Base-by-base conservation (phyloP, 495 filamentous ascomycete species). In the Friedmanniomyces simplex region DNA sequence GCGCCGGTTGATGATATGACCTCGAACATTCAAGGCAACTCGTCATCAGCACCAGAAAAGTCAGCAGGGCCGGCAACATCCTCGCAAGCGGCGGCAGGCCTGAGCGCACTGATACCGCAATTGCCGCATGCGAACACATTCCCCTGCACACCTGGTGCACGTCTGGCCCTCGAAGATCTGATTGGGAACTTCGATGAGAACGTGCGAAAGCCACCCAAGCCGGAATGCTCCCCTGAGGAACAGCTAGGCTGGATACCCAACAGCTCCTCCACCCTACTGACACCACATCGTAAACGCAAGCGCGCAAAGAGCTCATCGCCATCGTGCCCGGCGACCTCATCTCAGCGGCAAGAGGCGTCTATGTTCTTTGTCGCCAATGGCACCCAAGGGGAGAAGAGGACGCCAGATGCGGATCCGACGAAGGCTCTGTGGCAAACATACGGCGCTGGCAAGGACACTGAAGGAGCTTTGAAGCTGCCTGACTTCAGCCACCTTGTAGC, bases 371-470 rank as follows among this genome's bases (percentile, higher is more conserved):
- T 50, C 16, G 65, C 67, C 32, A 74, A 62, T 81, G 41, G 75
- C 80, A 55, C 74, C 73, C 32, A 65, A 84, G 21, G 76, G 80
- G 37, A 68, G 74, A n/a, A 70, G 77, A 1, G 78, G 52, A 90
- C 89, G 0, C 88, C 88, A 24, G 83, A 87, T 56, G 80, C 83
- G 43, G 93, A 98, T 68, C 85, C 91, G 25, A 86, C 86, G 0
- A 71, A 82, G 32, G 90, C 95, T 52, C 71, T 96, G n/a, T 95
- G 89, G 90, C 88, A 84, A 61, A 82, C 86, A 20, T 94, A 88
- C 66, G 79, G 57, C 10, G 43, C 54, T 7, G 58, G 50, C 26
- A 51, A 62, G 22, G 56, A 50, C 16, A 63, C 48, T 28, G 66
- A 61, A 37, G 65, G 59, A 7, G 61, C 53, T 1, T 43, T 63